Conservation (phyloP, 2,329 filamentous ascomycete genomes). For the Botrytis galanthina region DNA sequence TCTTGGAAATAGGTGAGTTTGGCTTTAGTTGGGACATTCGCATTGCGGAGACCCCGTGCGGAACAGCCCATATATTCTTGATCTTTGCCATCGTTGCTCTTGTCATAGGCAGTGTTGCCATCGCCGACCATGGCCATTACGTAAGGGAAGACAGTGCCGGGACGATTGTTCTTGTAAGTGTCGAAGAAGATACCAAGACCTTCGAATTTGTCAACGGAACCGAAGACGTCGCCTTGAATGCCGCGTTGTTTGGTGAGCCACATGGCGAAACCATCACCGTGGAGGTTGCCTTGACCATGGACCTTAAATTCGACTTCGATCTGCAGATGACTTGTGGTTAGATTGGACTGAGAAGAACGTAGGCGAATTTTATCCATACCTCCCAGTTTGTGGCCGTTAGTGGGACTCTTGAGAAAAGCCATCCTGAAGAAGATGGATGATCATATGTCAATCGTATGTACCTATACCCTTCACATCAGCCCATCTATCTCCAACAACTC, state of each 20-base stretch:
- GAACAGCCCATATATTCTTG: conserved; percentile 94
- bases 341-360: background rate
- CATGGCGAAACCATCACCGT: conserved; percentile 95
- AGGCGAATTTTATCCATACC: conserved; percentile 41
- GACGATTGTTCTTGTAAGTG: conserved; percentile 99
- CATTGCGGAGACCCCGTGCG: conserved; percentile 82
- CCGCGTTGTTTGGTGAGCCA: conserved; percentile 96
- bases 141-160: conserved; percentile 92
- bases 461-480: conserved; percentile 46
- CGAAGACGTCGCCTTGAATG: conserved; percentile 79
- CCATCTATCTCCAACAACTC: background rate
- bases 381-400: conserved; percentile 99
- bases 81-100: conserved; percentile 89
- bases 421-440: conserved; percentile 84
- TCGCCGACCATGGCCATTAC: conserved; percentile 99
- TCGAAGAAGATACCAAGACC: conserved; percentile 91
- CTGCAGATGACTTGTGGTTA: conserved; percentile 39
- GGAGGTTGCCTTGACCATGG: conserved; percentile 81
- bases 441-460: conserved; percentile 93
- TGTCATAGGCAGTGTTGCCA: conserved; percentile 84
- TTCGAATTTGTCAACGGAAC: conserved; percentile 83
- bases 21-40: conserved; percentile 76
- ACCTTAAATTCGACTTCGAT: conserved; percentile 96
- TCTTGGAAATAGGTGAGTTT: conserved; percentile 96
- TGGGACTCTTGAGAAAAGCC: conserved; percentile 90